Evolutionary conservation across 306 rosid genomes (phyloP).

Genomic region (Cicer chorassanicum): DNA sequence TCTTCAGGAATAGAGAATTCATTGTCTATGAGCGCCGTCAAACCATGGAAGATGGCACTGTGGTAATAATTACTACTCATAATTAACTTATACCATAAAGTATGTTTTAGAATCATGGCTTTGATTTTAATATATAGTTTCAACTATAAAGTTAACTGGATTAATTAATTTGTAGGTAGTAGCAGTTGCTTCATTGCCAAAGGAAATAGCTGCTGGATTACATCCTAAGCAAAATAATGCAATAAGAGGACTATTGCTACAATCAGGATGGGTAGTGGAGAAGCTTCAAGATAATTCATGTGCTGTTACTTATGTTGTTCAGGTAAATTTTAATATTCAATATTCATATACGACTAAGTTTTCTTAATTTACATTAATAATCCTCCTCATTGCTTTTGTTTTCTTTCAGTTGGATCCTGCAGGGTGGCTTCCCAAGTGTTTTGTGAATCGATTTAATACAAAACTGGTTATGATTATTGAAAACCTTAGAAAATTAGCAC

Average conservation of each 20-base stretch:
- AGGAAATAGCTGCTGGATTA: slow-evolving; percentile 88
- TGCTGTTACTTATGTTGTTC: slow-evolving; percentile 83
- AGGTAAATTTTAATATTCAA: slow-evolving; percentile 50
- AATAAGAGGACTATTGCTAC: slow-evolving; percentile 80
- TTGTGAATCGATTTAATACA: slow-evolving; percentile 79
- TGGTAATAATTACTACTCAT: slow-evolving; percentile 40
- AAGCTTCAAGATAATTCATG: slow-evolving; percentile 79
- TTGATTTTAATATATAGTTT: too few species aligned
- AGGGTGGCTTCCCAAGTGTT: slow-evolving; percentile 91
- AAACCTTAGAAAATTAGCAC: slow-evolving; percentile 73
- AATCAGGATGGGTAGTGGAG: slow-evolving; percentile 94
- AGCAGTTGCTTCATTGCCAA: slow-evolving; percentile 89
- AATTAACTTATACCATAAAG: too few species aligned
- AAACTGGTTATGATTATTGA: slow-evolving; percentile 87
- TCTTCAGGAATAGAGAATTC: slow-evolving; percentile 80
- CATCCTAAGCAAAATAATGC: slow-evolving; percentile 83
- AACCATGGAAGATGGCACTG: slow-evolving; percentile 91
- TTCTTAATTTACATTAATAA: too few species aligned
- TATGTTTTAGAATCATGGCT: too few species aligned
- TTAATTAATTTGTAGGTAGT: slow-evolving; percentile 63
- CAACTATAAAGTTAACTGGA: not conserved
- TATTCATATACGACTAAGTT: not conserved
- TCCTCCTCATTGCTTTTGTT: not conserved
- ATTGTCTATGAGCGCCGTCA: slow-evolving; percentile 86
- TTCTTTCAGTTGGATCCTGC: slow-evolving; percentile 80